Conservation (phyloP, 768 basidiomycete genomes). For the Auricularia sp. region DNA sequence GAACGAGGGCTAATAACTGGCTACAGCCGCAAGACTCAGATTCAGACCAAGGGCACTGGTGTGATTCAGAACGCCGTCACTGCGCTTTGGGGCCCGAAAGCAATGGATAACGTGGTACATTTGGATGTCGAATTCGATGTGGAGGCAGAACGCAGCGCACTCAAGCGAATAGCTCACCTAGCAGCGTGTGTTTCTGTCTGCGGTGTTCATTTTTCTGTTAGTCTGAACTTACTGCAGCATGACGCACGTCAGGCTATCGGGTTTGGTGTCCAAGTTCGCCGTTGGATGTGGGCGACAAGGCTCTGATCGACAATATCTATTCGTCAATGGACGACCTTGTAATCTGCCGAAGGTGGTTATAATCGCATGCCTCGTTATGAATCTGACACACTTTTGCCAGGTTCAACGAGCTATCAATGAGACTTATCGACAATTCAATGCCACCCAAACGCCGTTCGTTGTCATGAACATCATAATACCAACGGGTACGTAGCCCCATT, state of each 20-base stretch:
- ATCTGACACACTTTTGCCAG: conserved; percentile 25
- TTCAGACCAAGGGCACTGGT: conserved; percentile 61
- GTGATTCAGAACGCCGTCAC: conserved; percentile 55
- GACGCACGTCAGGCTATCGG: conserved; percentile 47
- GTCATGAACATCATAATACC: conserved; percentile 79
- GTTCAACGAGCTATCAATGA: conserved; percentile 88
- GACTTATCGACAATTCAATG: conserved; percentile 76
- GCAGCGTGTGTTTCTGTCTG: conserved; percentile 12
- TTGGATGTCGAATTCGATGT: conserved; percentile 64
- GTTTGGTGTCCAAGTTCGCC: conserved; percentile 76
- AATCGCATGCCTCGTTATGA: not conserved
- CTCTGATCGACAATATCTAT: conserved; percentile 86
- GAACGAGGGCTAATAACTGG: not conserved
- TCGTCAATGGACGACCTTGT: conserved; percentile 86
- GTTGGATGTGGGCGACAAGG: conserved; percentile 66
- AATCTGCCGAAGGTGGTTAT: conserved; percentile 54
- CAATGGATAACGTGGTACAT: conserved; percentile 63
- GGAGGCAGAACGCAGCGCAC: conserved; percentile 46
- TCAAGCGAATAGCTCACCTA: conserved; percentile 32
- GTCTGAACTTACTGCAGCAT: conserved; percentile 5
- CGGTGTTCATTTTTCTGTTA: not conserved
- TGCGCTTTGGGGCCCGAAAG: conserved; percentile 78
- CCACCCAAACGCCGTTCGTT: conserved; percentile 67
- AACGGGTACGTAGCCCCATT: conserved; percentile 40
- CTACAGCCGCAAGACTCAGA: conserved; percentile 40